Evolutionary conservation across 768 basidiomycete genomes (phyloP).

Genomic region (Boletus reticulatus): DNA sequence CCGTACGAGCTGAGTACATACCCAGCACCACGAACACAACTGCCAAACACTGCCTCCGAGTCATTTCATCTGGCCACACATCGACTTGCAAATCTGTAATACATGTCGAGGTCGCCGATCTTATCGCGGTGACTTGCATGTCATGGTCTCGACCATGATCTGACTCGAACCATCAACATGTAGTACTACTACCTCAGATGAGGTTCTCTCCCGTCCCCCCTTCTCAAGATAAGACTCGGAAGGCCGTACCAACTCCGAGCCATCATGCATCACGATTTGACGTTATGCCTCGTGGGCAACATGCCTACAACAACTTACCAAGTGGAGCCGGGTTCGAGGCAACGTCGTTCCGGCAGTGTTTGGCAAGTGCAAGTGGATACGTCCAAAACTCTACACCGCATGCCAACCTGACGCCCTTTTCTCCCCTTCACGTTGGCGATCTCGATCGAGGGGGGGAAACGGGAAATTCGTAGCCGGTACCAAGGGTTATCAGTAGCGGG

Average conservation of each 20-base stretch:
- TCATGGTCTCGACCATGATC: neutral
- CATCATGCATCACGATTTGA: no score
- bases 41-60: neutral
- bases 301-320: conserved; percentile 4
- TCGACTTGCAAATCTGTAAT: neutral
- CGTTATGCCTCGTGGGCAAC: conserved; percentile 12
- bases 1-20: neutral
- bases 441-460: conserved; percentile 1
- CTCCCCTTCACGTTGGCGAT: neutral
- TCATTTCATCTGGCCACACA: neutral
- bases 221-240: neutral
- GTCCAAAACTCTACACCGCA: conserved; percentile 11
- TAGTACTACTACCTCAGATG: no score
- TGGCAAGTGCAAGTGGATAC: neutral
- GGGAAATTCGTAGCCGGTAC: no score
- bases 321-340: neutral
- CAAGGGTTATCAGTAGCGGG: neutral
- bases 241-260: neutral
- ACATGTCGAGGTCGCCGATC: neutral
- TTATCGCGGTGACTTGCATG: conserved; percentile 1
- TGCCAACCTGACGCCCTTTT: neutral
- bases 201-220: no score
- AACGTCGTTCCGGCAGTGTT: neutral
- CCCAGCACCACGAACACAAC: neutral
- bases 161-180: neutral